A percentile compares a stretch with the other conserved stretches of the same genome.
Conservation (phyloP, 2,329 filamentous ascomycete species). For the Pleoardoris graminearum region DNA sequence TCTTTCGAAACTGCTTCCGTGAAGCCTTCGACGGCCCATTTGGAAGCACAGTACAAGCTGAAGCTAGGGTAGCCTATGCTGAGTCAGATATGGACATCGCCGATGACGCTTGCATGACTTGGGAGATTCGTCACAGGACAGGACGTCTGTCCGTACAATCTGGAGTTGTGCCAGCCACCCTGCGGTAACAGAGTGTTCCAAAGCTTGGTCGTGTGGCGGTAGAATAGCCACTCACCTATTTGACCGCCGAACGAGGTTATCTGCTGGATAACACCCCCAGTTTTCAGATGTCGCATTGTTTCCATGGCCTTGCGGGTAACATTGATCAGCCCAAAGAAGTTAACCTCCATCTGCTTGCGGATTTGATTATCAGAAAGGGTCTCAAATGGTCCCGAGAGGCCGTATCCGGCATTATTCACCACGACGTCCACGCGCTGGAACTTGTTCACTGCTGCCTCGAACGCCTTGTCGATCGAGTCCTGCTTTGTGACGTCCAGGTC, state of each 20-base stretch:
- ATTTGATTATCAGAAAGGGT: slow-evolving; percentile 55
- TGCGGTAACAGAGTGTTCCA: too few relatives aligned
- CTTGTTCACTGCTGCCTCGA: slow-evolving; percentile 50
- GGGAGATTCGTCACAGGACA: too few relatives aligned
- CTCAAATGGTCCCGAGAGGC: slow-evolving; percentile 58
- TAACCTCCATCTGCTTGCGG: slow-evolving; percentile 60
- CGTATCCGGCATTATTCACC: slow-evolving; percentile 65
- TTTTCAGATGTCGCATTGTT: slow-evolving; percentile 19
- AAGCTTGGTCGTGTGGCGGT: not conserved
- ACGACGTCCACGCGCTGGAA: slow-evolving; percentile 63
- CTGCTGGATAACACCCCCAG: slow-evolving; percentile 24
- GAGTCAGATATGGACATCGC: not conserved
- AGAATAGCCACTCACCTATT: not conserved
- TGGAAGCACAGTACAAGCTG: slow-evolving; percentile 47
- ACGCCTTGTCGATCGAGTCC: slow-evolving; percentile 51
- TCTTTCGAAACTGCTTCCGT: slow-evolving; percentile 50
- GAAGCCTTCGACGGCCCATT: slow-evolving; percentile 55
- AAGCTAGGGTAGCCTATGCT: slow-evolving; percentile 41
- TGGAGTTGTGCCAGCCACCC: too few relatives aligned
- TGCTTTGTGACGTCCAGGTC: slow-evolving; percentile 58
- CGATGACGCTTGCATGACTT: too few relatives aligned
- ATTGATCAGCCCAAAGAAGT: slow-evolving; percentile 62
- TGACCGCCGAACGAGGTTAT: slow-evolving; percentile 19
- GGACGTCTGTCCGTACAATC: too few relatives aligned
- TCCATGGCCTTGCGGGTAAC: slow-evolving; percentile 54